Percentiles rank a stretch among this genome's conserved stretches.
phyloP scores from a whole-genome alignment of 495 filamentous ascomycete species.

The Penicillium goetzii region DNA sequence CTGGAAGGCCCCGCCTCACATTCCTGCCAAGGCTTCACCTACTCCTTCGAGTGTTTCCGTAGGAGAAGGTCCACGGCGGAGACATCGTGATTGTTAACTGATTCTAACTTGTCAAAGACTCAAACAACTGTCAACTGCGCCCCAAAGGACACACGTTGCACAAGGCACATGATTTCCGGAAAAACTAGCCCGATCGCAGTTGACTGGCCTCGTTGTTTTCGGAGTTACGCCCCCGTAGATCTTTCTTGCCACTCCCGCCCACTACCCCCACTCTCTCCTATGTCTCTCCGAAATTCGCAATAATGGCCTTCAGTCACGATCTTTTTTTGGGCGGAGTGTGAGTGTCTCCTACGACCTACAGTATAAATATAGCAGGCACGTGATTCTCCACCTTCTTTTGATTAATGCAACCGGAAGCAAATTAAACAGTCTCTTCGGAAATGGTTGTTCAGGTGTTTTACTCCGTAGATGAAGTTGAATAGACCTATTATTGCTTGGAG shows the following conservation, averaged over 20 bases:
- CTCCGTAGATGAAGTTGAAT: no score
- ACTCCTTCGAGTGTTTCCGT: background rate
- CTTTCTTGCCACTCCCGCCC: conserved; percentile 1
- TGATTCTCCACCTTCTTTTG: no score
- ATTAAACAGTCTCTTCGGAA: background rate
- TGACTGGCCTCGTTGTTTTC: background rate
- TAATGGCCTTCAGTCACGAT: background rate
- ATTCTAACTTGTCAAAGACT: background rate
- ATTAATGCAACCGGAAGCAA: background rate
- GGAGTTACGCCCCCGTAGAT: background rate
- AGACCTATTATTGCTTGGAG: no score
- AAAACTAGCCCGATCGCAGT: background rate
- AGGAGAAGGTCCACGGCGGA: background rate
- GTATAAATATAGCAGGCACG: background rate
- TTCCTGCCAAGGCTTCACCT: background rate
- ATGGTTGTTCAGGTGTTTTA: no score
- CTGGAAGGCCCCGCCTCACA: background rate
- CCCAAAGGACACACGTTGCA: background rate
- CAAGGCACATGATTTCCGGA: background rate
- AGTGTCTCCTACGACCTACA: background rate
- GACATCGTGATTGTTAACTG: background rate
- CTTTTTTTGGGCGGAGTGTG: background rate
- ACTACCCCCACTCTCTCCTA: background rate
- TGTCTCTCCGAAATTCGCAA: background rate
- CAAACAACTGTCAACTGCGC: background rate